Percentiles rank a stretch among this genome's conserved stretches.
phyloP scores from a whole-genome alignment of 192 early-diverging fungal species.

The Irineochytrium annulatum region DNA sequence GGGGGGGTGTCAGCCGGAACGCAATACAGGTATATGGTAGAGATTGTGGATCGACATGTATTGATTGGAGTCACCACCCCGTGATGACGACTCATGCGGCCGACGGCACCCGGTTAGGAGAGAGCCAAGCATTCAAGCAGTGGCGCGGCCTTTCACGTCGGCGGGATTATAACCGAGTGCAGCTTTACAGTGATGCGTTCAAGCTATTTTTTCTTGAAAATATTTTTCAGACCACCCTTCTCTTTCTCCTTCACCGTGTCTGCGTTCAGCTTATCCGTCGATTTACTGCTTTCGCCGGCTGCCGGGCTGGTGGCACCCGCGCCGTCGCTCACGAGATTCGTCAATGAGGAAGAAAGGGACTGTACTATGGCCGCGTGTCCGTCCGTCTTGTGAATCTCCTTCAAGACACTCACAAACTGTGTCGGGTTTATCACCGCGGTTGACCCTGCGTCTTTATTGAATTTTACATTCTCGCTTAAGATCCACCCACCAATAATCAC shows the following conservation, averaged over 20 bases:
- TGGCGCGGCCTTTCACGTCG: too few relatives aligned
- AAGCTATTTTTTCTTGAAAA: conserved; percentile 4
- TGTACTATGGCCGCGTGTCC: background rate
- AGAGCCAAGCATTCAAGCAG: too few relatives aligned
- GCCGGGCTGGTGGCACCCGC: background rate
- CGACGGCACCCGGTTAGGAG: too few relatives aligned
- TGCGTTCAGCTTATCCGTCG: background rate
- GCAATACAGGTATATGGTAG: too few relatives aligned
- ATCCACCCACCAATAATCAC: conserved; percentile 60
- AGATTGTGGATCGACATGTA: too few relatives aligned
- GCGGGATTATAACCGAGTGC: too few relatives aligned
- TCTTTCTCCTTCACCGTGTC: background rate
- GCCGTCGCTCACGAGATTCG: background rate
- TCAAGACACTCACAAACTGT: conserved; percentile 65
- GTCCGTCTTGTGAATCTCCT: conserved; percentile 54
- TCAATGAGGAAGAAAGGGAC: background rate
- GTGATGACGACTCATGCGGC: too few relatives aligned
- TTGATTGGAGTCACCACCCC: too few relatives aligned
- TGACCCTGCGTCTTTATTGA: conserved; percentile 46
- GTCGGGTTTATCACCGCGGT: conserved; percentile 69
- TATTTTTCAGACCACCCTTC: background rate
- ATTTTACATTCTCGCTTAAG: background rate
- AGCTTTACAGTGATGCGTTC: too few relatives aligned
- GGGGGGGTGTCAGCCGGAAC: too few relatives aligned
- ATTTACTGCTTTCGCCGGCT: background rate